Base-by-base conservation (phyloP, 306 rosid species). In the Potentilla sterilis region DNA sequence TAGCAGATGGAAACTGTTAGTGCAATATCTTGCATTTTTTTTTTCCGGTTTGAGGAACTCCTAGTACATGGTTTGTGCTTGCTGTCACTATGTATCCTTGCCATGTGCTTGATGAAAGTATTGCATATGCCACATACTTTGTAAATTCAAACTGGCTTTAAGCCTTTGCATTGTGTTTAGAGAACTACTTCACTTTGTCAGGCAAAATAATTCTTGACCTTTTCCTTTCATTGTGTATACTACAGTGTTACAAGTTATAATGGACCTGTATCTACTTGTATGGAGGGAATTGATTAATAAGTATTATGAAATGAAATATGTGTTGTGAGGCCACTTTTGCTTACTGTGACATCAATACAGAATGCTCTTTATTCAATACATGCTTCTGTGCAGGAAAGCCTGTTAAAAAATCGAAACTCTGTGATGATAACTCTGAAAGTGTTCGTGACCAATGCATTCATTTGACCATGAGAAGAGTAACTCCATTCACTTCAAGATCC, bases 381-480 rank as follows among this genome's bases (percentile, higher is more conserved):
- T 81, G 70, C 59, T 68, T 77, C 59, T 79, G 78, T 37, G 24
- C 86, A 77, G 91, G 81, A 83, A 76, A 78, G 44, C 74, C 61
- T 44, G 77, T 77, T 77, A 76, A 77, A 34, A 81, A 63, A n/a
- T 75, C 76, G 65, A 81, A 58, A 66, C 72, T 81, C 24, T 67
- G 43, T 64, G 55, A 47, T 72, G 68, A 66, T 42, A 80, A 46
- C 46, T 70, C 78, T 58, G 84, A 77, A 37, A 73, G 77, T 59
- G 15, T 66, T 70, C 41, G 14, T 9, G 70, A 43, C 34, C 49
- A 77, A 9, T 55, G 57, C 74, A 62, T 61, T 21, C 48, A 42
- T 73, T 47, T 48, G 49, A 28, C 66, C 62, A 51, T 59, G n/a
- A 85, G 61, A 74, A 82, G 74, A 63, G 86, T 81, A 49, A 65